A percentile compares a stretch with the other conserved stretches of the same genome.
Evolutionary conservation across 1,139 yeast genomes (phyloP).

Genomic region (Blastobotrys arbuscula): DNA sequence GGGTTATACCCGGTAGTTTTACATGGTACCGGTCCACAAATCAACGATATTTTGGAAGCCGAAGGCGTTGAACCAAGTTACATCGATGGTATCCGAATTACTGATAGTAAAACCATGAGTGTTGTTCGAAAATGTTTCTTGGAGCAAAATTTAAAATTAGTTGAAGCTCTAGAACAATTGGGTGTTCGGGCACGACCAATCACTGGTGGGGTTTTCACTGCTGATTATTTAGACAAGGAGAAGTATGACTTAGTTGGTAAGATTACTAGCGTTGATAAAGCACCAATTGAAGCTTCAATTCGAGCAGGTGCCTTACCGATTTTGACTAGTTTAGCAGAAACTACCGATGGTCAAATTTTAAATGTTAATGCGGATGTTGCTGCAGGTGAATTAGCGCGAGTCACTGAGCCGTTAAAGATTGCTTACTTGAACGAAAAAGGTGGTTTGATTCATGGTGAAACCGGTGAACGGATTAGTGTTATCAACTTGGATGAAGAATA

Average conservation of each 20-base stretch:
- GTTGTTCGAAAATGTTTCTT: constrained; percentile 93
- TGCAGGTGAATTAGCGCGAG: constrained; percentile 96
- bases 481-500: constrained; percentile 96
- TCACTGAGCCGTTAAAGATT: constrained; percentile 91
- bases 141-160: constrained; percentile 90
- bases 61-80: constrained; percentile 96
- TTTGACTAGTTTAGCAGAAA: constrained; percentile 92
- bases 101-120: constrained; percentile 91
- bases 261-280: constrained; percentile 77
- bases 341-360: constrained; percentile 90
- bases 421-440: constrained; percentile 97
- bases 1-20: constrained; percentile 95
- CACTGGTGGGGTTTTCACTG: constrained; percentile 95
- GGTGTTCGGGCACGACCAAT: constrained; percentile 99
- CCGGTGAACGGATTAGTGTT: constrained; percentile 82
- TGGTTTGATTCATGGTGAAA: constrained; percentile 87
- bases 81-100: constrained; percentile 93
- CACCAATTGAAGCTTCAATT: constrained; percentile 90
- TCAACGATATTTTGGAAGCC: constrained; percentile 84
- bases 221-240: constrained; percentile 83
- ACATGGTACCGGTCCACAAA: constrained; percentile 99
- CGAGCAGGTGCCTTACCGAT: constrained; percentile 96
- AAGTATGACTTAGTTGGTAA: constrained; percentile 92
- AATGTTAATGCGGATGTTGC: constrained; percentile 99
- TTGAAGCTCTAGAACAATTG: constrained; percentile 90